Base-by-base conservation (phyloP, 345 rosid genomes). In the Tarenaya hassleriana region DNA sequence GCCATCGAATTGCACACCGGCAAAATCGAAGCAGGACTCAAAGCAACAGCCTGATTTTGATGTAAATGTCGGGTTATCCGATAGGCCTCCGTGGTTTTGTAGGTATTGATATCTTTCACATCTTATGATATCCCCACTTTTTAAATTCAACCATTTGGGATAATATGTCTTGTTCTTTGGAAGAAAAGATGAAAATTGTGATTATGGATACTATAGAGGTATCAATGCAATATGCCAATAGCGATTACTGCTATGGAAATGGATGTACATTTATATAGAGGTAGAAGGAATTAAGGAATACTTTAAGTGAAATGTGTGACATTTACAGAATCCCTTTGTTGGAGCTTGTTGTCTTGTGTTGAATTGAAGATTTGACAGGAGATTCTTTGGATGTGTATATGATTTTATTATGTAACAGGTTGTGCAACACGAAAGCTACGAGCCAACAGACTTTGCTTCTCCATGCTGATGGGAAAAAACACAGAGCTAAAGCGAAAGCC, bases 381-480 rank as follows among this genome's bases (percentile, higher is more conserved):
- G 12, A 34, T 40, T 50, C 5, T 49, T 42, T 44, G 5, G 2
- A 24, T 45, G 59, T 35, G 37, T 66, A 8, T n/a, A 10, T 38
- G 3, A 24, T 24, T 57, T 21, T 35, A 13, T 58, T 31, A 52
- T 38, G 24, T 62, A 71, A 55, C 67, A 91, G 96, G 64, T 77
- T 91, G 35, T 91, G 98, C 74, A 73, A 87, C 67, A 82, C 79
- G 37, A 75, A 77, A 61, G 96, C 96, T 55, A 65, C 95, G 1
- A 83, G 95, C 62, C 77, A 80, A 74, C 97, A 89, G 71, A 31
- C 94, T 13, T 66, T 89, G 68, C 83, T 87, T 64, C 76, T 86
- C 14, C 98, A 87, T 74, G 96, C 96, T 4, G 95, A 90, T 21
- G 98, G 98, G 46, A 90, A 90, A 81, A 90, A 84, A 75, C 98